Conservation (phyloP, 805 yeast genomes). For the Yarrowia hollandica region DNA sequence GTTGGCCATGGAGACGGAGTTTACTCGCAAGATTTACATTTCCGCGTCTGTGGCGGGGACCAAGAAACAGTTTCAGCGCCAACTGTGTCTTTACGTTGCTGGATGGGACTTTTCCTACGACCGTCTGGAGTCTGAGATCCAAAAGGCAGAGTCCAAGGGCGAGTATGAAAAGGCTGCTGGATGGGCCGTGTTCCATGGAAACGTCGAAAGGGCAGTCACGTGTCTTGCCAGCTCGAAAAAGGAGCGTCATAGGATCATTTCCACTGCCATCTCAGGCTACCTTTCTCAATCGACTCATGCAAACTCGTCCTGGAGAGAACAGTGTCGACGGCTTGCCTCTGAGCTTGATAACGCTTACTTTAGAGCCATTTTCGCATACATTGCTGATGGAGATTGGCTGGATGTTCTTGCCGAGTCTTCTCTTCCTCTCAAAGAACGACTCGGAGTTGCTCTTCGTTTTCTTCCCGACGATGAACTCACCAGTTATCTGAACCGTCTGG, state of each 20-base stretch:
- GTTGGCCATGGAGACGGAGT: conserved; percentile 36
- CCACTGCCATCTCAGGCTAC: conserved; percentile 92
- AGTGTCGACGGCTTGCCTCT: conserved; percentile 83
- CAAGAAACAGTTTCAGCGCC: conserved; percentile 63
- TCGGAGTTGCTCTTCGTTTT: conserved; percentile 88
- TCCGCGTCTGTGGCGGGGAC: conserved; percentile 41
- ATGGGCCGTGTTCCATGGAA: conserved; percentile 95
- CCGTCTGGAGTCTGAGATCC: conserved; percentile 71
- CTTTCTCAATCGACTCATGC: conserved; percentile 58
- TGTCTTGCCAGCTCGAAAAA: conserved; percentile 73
- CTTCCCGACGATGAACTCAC: conserved; percentile 73
- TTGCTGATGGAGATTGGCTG: conserved; percentile 95
- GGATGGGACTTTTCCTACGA: conserved; percentile 85
- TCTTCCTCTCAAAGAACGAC: conserved; percentile 79
- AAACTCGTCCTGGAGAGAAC: conserved; percentile 88
- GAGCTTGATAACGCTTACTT: conserved; percentile 87
- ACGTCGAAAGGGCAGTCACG: conserved; percentile 74
- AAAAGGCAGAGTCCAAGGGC: conserved; percentile 55
- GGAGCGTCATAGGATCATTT: conserved; percentile 72
- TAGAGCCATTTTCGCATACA: conserved; percentile 87
- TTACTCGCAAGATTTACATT: conserved; percentile 43
- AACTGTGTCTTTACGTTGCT: conserved; percentile 74
- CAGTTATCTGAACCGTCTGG: conserved; percentile 65
- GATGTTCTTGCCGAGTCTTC: conserved; percentile 90
- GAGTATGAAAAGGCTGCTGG: conserved; percentile 91